Conservation (phyloP, 2,329 filamentous ascomycete species). For the Xylariaceae sp. region DNA sequence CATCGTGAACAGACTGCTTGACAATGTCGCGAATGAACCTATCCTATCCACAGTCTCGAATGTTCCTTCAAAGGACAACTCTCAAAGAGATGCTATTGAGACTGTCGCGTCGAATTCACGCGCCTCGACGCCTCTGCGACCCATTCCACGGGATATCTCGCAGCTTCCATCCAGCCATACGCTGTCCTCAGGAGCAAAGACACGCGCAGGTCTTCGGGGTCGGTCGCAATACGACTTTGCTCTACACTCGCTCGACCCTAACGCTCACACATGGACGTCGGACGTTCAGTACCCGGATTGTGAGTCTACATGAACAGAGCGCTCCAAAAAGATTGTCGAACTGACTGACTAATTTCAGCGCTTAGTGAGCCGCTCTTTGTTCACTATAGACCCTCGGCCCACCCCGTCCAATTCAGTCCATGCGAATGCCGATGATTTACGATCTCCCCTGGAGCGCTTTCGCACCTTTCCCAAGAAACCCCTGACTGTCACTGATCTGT, state of each 20-base stretch:
- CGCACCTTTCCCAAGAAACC: slow-evolving; percentile 72
- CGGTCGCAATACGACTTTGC: not conserved
- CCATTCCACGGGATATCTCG: too few relatives aligned
- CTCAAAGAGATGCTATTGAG: not conserved
- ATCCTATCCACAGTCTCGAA: not conserved
- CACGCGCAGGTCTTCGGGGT: not conserved
- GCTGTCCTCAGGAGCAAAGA: slow-evolving; percentile 3
- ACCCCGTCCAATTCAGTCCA: too few relatives aligned
- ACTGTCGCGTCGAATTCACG: too few relatives aligned
- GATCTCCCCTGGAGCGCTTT: slow-evolving; percentile 70
- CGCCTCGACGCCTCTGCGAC: too few relatives aligned
- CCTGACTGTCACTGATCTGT: slow-evolving; percentile 81
- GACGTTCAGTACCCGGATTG: slow-evolving; percentile 47
- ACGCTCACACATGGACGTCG: not conserved
- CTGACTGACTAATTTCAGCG: slow-evolving; percentile 61
- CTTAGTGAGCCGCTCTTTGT: slow-evolving; percentile 52
- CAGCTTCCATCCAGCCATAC: not conserved
- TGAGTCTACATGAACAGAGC: slow-evolving; percentile 30
- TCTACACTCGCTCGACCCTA: too few relatives aligned
- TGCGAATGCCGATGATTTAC: slow-evolving; percentile 23
- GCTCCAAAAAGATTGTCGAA: slow-evolving; percentile 6
- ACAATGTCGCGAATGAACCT: slow-evolving; percentile 8
- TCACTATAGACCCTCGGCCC: slow-evolving; percentile 13
- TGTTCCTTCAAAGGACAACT: not conserved
- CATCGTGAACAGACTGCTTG: slow-evolving; percentile 24